Conservation (phyloP, 805 yeast genomes). For the Metschnikowia henanensis region DNA sequence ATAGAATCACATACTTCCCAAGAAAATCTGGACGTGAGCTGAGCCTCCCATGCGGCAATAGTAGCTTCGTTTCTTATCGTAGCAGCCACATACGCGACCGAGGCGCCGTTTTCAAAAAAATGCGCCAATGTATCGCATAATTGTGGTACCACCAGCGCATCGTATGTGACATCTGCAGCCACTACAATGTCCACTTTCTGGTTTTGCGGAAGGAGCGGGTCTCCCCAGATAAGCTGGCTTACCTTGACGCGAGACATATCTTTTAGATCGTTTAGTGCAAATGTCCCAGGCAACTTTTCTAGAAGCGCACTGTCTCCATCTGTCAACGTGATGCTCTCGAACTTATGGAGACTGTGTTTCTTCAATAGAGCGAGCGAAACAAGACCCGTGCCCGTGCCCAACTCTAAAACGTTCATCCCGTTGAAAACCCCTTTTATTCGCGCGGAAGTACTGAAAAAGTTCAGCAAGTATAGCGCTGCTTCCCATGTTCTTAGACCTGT, state of each 20-base stretch:
- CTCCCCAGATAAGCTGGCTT: constrained; percentile 59
- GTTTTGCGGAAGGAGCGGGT: constrained; percentile 10
- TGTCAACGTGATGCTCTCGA: constrained; percentile 45
- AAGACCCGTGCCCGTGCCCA: constrained; percentile 92
- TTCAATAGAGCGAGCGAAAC: constrained; percentile 53
- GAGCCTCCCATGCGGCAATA: constrained; percentile 31
- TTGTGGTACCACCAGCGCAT: constrained; percentile 54
- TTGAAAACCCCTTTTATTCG: constrained; percentile 13
- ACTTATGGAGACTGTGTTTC: constrained; percentile 17
- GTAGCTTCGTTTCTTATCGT: constrained; percentile 62
- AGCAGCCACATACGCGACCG: constrained; percentile 58
- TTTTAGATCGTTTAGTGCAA: constrained; percentile 42
- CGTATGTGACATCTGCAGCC: constrained; percentile 92
- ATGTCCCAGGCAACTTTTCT: constrained; percentile 44
- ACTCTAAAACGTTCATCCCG: constrained; percentile 52
- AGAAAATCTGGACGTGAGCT: constrained; percentile 8
- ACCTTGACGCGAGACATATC: constrained; percentile 14
- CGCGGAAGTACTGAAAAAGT: constrained; percentile 38
- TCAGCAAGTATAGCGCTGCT: constrained; percentile 70
- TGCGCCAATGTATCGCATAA: constrained; percentile 52
- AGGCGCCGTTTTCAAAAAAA: constrained; percentile 29
- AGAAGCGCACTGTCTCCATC: constrained; percentile 68
- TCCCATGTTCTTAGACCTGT: constrained; percentile 96
- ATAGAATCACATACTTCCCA: constrained; percentile 11
- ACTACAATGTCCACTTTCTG: constrained; percentile 49